These are phyloP conservation scores for Colletotrichum salicis DNA, from an alignment of 2,329 filamentous ascomycete genomes.

Conservation along the genomic window DNA sequence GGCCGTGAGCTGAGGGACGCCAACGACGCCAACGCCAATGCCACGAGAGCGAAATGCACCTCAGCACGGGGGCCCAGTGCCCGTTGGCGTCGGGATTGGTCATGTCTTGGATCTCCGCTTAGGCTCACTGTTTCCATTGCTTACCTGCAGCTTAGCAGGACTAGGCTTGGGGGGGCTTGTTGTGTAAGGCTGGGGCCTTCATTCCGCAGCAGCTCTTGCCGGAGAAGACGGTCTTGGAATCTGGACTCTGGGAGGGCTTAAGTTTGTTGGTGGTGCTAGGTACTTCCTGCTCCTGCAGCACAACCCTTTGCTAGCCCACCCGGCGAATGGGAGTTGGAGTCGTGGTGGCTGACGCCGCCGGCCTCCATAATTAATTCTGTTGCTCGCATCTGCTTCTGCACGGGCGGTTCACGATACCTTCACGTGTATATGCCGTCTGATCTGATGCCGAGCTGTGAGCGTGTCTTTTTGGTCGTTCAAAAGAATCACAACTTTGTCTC, in stretches of 20 bases:
- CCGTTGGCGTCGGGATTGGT: constrained; percentile 13
- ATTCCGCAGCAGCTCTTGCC: neutral
- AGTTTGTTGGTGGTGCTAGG: neutral
- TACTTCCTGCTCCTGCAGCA: constrained; percentile 4
- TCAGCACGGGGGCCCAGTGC: constrained; percentile 13
- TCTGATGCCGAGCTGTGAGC: neutral
- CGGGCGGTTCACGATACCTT: neutral
- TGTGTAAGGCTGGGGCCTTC: constrained; percentile 16
- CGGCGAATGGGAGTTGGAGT: constrained; percentile 11
- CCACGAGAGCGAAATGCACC: constrained; percentile 30
- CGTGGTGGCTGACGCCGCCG: constrained; percentile 31
- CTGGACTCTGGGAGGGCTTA: neutral
- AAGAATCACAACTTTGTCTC: neutral
- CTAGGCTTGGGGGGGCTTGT: constrained; percentile 6
- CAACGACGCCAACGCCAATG: constrained; percentile 20
- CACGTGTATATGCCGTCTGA: constrained; percentile 7
- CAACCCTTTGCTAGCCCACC: neutral
- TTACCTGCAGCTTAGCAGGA: constrained; percentile 28
- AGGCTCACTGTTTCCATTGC: constrained; percentile 10
- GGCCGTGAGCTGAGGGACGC: constrained; percentile 23
- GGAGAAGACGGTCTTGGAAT: too few species aligned
- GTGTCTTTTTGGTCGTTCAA: neutral
- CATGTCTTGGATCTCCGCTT: constrained; percentile 25
- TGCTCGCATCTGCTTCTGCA: neutral
- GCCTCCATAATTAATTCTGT: constrained; percentile 29